A percentile compares a stretch with the other conserved stretches of the same genome.
phyloP scores from a whole-genome alignment of 805 yeast genomes.

The Wickerhamomyces rabaulensis region DNA sequence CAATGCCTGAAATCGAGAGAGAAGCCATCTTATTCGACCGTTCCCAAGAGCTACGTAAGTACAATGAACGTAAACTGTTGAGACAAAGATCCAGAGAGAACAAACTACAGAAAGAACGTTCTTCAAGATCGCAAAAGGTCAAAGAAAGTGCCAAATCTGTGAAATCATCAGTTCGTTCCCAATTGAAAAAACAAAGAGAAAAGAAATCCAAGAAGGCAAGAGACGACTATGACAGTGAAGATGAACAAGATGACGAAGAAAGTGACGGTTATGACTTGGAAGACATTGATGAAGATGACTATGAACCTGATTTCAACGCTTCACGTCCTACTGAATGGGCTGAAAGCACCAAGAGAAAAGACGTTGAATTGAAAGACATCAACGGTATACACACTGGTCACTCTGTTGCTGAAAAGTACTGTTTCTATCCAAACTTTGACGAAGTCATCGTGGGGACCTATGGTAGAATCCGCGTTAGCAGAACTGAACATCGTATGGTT shows the following conservation, averaged over 20 bases:
- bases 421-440: conserved; percentile 79
- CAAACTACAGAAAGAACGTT: conserved; percentile 33
- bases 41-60: conserved; percentile 85
- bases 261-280: conserved; percentile 32
- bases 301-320: conserved; percentile 37
- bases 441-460: conserved; percentile 66
- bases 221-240: conserved; percentile 30
- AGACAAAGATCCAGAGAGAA: conserved; percentile 73
- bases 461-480: conserved; percentile 74
- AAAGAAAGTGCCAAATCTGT: conserved; percentile 28
- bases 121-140: conserved; percentile 25
- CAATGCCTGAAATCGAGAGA: conserved; percentile 87
- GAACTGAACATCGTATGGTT: conserved; percentile 76
- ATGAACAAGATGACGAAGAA: conserved; percentile 41
- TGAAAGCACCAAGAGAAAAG: conserved; percentile 35
- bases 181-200: conserved; percentile 71
- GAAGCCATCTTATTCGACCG: conserved; percentile 90
- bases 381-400: conserved; percentile 77
- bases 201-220: conserved; percentile 41
- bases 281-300: conserved; percentile 38
- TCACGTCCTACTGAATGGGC: conserved; percentile 42
- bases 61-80: conserved; percentile 75
- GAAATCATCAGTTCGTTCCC: conserved; percentile 54
- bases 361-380: conserved; percentile 55
- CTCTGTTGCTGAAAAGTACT: conserved; percentile 63